phyloP scores from a whole-genome alignment of 1,284 basidiomycete genomes.

The Neonothopanus nambi region DNA sequence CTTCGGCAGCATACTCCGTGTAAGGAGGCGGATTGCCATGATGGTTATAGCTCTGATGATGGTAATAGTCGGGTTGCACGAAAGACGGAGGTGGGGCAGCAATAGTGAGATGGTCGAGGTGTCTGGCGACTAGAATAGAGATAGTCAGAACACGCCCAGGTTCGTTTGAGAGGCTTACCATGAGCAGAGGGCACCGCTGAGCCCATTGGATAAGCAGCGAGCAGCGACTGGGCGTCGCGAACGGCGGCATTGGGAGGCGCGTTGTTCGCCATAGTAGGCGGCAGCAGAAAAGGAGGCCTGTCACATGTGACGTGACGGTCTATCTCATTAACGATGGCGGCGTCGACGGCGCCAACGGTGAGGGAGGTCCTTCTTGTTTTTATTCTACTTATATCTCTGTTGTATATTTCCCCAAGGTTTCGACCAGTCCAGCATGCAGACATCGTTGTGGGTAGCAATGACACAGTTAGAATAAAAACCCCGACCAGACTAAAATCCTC shows the following conservation, averaged over 20 bases:
- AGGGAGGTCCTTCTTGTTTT: constrained; percentile 14
- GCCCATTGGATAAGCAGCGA: constrained; percentile 13
- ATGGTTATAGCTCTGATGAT: constrained; percentile 37
- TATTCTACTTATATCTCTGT: constrained; percentile 16
- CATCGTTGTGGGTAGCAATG: too few relatives aligned
- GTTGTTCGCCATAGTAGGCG: constrained; percentile 9
- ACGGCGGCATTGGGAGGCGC: constrained; percentile 8
- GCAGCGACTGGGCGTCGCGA: constrained; percentile 12
- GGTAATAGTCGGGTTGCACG: constrained; percentile 56
- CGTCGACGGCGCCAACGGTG: background rate
- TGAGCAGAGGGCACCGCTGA: constrained; percentile 13
- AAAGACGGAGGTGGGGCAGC: constrained; percentile 60
- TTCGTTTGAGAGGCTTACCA: background rate
- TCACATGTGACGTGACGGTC: too few relatives aligned
- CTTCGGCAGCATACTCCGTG: constrained; percentile 56
- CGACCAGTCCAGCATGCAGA: too few relatives aligned
- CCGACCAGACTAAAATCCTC: too few relatives aligned
- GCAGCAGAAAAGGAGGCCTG: background rate
- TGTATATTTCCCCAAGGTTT: constrained; percentile 8
- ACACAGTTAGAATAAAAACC: too few relatives aligned
- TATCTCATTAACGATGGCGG: too few relatives aligned
- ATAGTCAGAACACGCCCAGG: background rate
- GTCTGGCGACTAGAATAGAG: constrained; percentile 53
- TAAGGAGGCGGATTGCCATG: constrained; percentile 52
- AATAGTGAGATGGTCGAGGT: constrained; percentile 58